Conservation (phyloP, 2,329 filamentous ascomycete genomes). For the Sporothrix curviconia region DNA sequence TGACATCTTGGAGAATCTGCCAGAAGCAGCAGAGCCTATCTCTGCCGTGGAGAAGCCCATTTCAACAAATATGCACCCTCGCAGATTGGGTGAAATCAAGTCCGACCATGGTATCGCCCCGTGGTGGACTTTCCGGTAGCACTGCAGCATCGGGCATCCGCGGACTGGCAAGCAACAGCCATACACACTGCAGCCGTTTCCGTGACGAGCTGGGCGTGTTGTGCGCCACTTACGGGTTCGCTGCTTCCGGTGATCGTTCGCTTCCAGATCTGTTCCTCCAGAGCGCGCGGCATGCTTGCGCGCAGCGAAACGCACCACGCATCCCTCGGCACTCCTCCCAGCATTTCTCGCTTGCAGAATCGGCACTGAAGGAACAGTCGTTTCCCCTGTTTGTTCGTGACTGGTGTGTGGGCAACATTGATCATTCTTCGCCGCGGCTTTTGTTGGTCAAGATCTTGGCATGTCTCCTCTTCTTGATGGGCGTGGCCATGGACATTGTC, state of each 20-base stretch:
- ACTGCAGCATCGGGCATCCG: too few relatives aligned
- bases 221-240: conserved; percentile 36
- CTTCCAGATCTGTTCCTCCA: conserved; percentile 31
- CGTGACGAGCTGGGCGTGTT: conserved; percentile 33
- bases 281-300: conserved; percentile 35
- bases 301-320: conserved; percentile 36
- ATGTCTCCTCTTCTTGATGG: conserved; percentile 20
- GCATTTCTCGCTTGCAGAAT: conserved; percentile 33
- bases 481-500: conserved; percentile 26
- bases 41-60: neutral
- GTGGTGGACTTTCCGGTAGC: neutral
- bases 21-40: neutral
- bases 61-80: neutral
- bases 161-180: conserved; percentile 1
- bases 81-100: neutral
- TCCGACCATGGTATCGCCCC: neutral
- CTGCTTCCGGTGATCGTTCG: conserved; percentile 25
- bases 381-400: conserved; percentile 35
- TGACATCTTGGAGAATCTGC: conserved; percentile 28
- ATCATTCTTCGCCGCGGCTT: neutral
- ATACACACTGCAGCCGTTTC: conserved; percentile 35
- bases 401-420: conserved; percentile 33
- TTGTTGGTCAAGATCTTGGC: conserved; percentile 26
- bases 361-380: conserved; percentile 29
- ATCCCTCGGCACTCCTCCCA: conserved; percentile 37